Conservation (phyloP, 306 rosid genomes). For the Leucaena leucocephala region DNA sequence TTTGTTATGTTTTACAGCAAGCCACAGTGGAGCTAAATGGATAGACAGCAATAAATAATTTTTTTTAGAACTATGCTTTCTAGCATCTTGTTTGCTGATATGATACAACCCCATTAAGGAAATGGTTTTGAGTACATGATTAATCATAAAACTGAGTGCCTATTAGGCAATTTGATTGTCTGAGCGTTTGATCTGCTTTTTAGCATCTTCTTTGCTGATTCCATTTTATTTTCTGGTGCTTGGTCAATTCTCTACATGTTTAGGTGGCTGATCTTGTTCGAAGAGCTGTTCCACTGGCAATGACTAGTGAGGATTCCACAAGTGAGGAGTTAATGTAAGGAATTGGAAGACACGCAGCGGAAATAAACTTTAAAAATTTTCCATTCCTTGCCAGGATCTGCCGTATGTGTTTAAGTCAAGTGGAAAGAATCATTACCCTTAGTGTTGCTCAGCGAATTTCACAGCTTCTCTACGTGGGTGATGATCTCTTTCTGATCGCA, state of each 20-base stretch:
- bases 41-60: background rate
- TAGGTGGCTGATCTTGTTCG: slow-evolving; percentile 84
- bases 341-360: too few species aligned
- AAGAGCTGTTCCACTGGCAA: slow-evolving; percentile 75
- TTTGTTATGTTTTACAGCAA: background rate
- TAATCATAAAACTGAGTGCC: background rate
- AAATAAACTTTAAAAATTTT: too few species aligned
- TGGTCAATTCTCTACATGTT: slow-evolving; percentile 22
- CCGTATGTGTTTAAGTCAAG: too few species aligned
- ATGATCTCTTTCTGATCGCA: too few species aligned
- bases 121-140: background rate
- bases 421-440: too few species aligned
- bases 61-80: background rate
- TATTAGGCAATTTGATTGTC: slow-evolving; percentile 23
- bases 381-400: too few species aligned
- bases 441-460: too few species aligned
- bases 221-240: background rate
- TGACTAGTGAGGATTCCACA: slow-evolving; percentile 57
- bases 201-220: background rate
- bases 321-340: slow-evolving; percentile 74
- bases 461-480: too few species aligned
- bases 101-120: background rate
- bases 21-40: background rate
- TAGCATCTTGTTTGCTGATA: background rate
- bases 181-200: background rate